Evolutionary conservation across 805 yeast genomes (phyloP).

Genomic region (Hanseniaspora clermontiae): DNA sequence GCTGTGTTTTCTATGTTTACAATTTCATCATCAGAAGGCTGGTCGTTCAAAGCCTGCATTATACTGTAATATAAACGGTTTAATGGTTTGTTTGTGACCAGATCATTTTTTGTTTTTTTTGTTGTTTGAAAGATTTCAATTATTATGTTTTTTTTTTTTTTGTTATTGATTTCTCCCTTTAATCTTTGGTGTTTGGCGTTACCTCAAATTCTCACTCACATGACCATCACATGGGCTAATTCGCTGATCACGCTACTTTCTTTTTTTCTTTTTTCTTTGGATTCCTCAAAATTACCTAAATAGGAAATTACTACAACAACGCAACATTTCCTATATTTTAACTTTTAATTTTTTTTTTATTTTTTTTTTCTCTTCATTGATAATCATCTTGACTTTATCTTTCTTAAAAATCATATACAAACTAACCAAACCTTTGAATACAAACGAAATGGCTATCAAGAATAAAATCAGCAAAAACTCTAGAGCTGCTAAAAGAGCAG

Average conservation of each 20-base stretch:
- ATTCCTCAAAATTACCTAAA: not conserved
- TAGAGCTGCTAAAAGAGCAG: constrained; percentile 65
- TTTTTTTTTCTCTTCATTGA: not conserved
- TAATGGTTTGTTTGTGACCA: not conserved
- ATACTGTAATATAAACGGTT: not conserved
- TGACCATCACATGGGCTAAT: not conserved
- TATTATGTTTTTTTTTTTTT: not conserved
- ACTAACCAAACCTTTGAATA: too few relatives aligned
- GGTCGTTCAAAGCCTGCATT: not conserved
- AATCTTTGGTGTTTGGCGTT: too few relatives aligned
- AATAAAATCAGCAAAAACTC: constrained; percentile 48
- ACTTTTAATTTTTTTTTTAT: not conserved
- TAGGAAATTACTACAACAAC: not conserved
- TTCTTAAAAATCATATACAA: too few relatives aligned
- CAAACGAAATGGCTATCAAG: constrained; percentile 17
- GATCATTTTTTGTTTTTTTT: not conserved
- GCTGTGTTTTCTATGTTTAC: not conserved
- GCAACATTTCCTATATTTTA: not conserved
- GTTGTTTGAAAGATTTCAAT: not conserved
- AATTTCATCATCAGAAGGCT: constrained; percentile 1
- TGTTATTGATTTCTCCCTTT: not conserved
- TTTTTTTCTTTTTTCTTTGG: not conserved
- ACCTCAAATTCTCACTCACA: not conserved
- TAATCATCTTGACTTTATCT: not conserved
- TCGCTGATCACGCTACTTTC: too few relatives aligned